Percentiles rank a stretch among this genome's conserved stretches.
These are phyloP conservation scores for Leptodermis oblonga DNA, from an alignment of 257 asterid species.

Conservation along the genomic window DNA sequence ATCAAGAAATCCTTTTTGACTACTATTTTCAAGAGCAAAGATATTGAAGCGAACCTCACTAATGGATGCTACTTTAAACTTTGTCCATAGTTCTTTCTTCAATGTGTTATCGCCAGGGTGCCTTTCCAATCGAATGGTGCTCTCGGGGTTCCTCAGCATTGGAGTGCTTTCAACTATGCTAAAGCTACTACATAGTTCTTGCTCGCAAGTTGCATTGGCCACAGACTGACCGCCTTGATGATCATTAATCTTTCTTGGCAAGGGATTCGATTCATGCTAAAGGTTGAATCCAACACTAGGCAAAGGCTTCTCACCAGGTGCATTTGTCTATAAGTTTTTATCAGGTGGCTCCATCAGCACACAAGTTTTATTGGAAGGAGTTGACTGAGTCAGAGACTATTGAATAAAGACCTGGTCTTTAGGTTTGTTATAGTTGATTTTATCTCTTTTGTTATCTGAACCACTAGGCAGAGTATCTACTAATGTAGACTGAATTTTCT, in stretches of 20 bases:
- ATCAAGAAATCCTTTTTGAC: constrained; percentile 68
- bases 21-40: constrained; percentile 22
- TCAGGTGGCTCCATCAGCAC: constrained; percentile 66
- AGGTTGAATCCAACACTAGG: constrained; percentile 15
- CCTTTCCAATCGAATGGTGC: constrained; percentile 42
- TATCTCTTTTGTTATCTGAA: no score
- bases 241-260: constrained; percentile 13
- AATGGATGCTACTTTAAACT: constrained; percentile 76
- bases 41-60: constrained; percentile 31
- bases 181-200: constrained; percentile 27
- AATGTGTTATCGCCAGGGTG: constrained; percentile 93
- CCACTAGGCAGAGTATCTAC: no score
- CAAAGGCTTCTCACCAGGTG: constrained; percentile 17
- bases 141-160: constrained; percentile 47
- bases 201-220: constrained; percentile 22
- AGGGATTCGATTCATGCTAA: constrained; percentile 14
- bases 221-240: constrained; percentile 21
- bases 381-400: no score
- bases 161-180: constrained; percentile 60
- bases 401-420: no score
- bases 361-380: no score
- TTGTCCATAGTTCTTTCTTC: constrained; percentile 83
- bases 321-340: constrained; percentile 29
- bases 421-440: no score
- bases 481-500: no score